Base-by-base conservation (phyloP, 176 grass and related monocot genomes). In the Ensete glaucum region DNA sequence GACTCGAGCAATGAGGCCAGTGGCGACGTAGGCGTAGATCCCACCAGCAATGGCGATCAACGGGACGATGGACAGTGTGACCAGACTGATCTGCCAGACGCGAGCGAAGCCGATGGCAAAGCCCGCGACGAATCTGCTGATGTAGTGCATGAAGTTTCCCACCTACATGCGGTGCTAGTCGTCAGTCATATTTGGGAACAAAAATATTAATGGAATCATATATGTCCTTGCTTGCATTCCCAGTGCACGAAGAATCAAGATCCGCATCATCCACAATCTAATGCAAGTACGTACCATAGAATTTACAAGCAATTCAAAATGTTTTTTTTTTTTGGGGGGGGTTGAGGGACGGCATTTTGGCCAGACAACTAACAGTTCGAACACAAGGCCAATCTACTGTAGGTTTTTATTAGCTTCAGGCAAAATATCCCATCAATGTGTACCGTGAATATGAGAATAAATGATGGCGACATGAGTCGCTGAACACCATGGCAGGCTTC, bases 111-210 rank as follows among this genome's bases (percentile, higher is more conserved):
- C 95, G 79, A 98, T 89, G 69, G 95, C 95, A 50, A 91, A 93
- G 19, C 95, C 95, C 43, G 83, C 88, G 9, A 93, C 73, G 80
- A 98, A 98, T 54, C 95, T 84, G 86, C 90, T 91, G 73, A 98
- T 98, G 84, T 91, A 98, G 90, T 98, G 95, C 95, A 98, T 89
- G 90, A 91, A 89, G 86, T 91, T 93, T 59, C 90, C 95, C 62
- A 94, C 88, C 95, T 98, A 83, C 79, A 71, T 76, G 11, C 11
- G 1, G 43, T 68, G 12, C 8, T n/a, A 51, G 1, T n/a, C n/a
- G 1, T 51, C 13, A 15, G 67, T 19, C 60, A 57, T 56, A 25
- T 17, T 24, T n/a, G 9, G 27, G 17, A 11, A 52, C 48, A 26
- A 20, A 2, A 8, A 53, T 63, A 48, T 3, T 26, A 24, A 51